Base-by-base conservation (phyloP, 1,284 basidiomycete species). In the Heterobasidion annosum region DNA sequence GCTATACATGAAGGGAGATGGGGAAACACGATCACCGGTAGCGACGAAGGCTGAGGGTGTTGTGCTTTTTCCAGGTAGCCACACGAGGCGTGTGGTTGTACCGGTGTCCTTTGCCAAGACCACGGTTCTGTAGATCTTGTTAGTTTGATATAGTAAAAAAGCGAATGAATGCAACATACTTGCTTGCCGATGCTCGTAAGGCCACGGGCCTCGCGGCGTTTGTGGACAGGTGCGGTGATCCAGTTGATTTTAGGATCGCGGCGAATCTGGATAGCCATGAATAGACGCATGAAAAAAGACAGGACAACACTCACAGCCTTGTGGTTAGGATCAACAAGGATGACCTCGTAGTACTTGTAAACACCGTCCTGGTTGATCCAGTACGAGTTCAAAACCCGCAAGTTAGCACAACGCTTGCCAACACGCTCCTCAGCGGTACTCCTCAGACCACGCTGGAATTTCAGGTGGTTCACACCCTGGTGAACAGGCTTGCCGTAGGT, bases 311-410 rank as follows among this genome's bases (percentile, higher is more conserved):
- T 67, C 69, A 95, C 91, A 61, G 90, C 92, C 72, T 93, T 94
- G 78, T 94, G 91, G 67, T 72, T 85, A 57, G 92, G 93, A 69
- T 99, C 96, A 57, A 99, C 94, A 63, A 96, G 85, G 70, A 99
- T 99, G 66, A 99, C 93, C 73, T 99, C 96, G 77, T 88, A 99
- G 81, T 97, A 99, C 74, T 98, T 98, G 87, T 98, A 98, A 45
- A 98, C 92, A 77, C 95, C 95, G 71, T 98, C 95, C 77, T 98
- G 93, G 79, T 98, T 98, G 70, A 99, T 78, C 96, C 96, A 98
- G 85, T 99, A 99, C 56, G 95, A 98, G 82, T 98, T 95, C 65
- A 95, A 73, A 57, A 99, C 95, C 58, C 96, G 86, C 66, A 99
- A 76, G 76, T 98, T 98, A 56, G 93, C 93, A 71, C 96, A 99